Conservation (phyloP, 2,329 filamentous ascomycete species). For the Aspergillus eucalypticola region DNA sequence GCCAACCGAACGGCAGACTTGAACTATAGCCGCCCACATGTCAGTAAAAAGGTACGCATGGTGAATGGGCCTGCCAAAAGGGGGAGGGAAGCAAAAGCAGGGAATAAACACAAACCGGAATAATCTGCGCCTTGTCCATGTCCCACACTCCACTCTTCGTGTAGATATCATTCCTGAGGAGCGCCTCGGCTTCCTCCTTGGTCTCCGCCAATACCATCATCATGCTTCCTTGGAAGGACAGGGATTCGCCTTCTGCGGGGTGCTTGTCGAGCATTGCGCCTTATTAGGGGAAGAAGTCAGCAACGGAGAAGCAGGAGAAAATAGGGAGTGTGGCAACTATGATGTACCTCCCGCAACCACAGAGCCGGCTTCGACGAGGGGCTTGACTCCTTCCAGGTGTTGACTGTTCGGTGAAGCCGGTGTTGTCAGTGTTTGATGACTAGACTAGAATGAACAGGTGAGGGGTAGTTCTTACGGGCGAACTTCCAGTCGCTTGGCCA, state of each 20-base stretch:
- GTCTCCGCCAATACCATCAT: conserved; percentile 67
- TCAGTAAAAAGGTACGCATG: conserved; percentile 7
- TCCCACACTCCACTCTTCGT: conserved; percentile 75
- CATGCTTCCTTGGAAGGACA: conserved; percentile 71
- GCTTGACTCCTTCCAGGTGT: conserved; percentile 61
- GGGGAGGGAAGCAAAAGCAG: background rate
- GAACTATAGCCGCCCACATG: conserved; percentile 24
- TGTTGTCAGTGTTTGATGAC: background rate
- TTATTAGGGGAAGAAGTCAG: background rate
- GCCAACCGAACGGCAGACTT: conserved; percentile 32
- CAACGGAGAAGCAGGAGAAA: background rate
- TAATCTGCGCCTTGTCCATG: conserved; percentile 59
- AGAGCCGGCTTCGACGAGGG: conserved; percentile 55
- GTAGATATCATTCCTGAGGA: conserved; percentile 73
- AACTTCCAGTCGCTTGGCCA: conserved; percentile 61
- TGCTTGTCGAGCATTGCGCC: conserved; percentile 68
- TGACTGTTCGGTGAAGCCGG: conserved; percentile 27
- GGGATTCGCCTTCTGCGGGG: conserved; percentile 62
- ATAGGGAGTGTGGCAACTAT: background rate
- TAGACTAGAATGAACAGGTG: background rate
- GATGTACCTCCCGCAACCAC: conserved; percentile 65
- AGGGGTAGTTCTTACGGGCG: conserved; percentile 28
- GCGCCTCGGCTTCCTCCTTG: conserved; percentile 67
- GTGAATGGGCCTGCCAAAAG: background rate
- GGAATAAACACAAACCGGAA: conserved; percentile 33